Percentiles rank a stretch among this genome's conserved stretches.
phyloP scores from a whole-genome alignment of 2,329 filamentous ascomycete species.

The Epichloe typhina region DNA sequence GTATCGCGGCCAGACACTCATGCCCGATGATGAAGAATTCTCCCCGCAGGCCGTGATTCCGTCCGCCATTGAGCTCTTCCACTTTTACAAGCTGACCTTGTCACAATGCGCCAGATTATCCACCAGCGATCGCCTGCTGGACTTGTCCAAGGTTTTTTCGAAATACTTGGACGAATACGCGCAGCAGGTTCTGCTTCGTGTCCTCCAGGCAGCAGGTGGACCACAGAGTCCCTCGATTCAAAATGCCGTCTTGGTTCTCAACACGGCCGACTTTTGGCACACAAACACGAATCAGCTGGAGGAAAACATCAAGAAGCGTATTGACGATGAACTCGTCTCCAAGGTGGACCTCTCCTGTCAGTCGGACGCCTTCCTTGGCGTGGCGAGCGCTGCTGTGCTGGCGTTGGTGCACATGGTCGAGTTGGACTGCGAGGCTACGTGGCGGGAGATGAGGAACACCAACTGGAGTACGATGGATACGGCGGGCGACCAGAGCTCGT shows the following conservation, averaged over 20 bases:
- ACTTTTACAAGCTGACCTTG: slow-evolving; percentile 86
- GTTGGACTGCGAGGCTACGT: slow-evolving; percentile 67
- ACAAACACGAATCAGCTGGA: slow-evolving; percentile 85
- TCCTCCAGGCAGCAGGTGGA: slow-evolving; percentile 43
- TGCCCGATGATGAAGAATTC: slow-evolving; percentile 82
- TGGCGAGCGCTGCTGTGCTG: slow-evolving; percentile 77
- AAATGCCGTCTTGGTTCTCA: slow-evolving; percentile 74
- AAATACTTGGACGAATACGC: slow-evolving; percentile 94
- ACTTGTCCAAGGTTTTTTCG: slow-evolving; percentile 72
- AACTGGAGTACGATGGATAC: slow-evolving; percentile 90
- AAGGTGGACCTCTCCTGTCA: slow-evolving; percentile 84
- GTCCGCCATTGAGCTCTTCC: slow-evolving; percentile 92
- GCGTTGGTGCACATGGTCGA: slow-evolving; percentile 77
- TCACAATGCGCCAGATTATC: slow-evolving; percentile 95
- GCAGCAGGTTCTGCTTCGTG: slow-evolving; percentile 74
- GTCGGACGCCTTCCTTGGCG: slow-evolving; percentile 88
- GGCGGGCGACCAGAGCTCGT: slow-evolving; percentile 86
- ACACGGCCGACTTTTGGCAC: slow-evolving; percentile 97
- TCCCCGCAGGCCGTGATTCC: slow-evolving; percentile 77
- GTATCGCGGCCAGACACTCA: slow-evolving; percentile 71
- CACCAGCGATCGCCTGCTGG: slow-evolving; percentile 73
- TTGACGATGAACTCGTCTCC: slow-evolving; percentile 63
- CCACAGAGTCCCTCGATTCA: slow-evolving; percentile 46
- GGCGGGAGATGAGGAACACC: slow-evolving; percentile 95
- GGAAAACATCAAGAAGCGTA: slow-evolving; percentile 82